These are phyloP conservation scores for Torulaspora indica DNA, from an alignment of 805 yeast genomes.

Conservation along the genomic window DNA sequence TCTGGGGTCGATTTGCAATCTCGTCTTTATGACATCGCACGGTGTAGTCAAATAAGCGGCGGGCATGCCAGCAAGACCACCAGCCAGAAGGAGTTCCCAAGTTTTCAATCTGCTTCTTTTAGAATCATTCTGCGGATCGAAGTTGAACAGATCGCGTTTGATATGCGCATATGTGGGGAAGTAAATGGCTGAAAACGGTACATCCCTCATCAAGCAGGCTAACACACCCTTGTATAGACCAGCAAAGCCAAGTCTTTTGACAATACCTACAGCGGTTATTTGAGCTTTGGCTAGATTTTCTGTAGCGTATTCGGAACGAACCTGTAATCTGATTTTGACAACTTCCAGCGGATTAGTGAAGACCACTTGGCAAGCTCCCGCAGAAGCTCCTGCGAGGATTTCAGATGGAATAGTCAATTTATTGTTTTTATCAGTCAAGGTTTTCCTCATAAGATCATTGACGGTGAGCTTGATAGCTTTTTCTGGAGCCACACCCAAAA, in stretches of 20 bases:
- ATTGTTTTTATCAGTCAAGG: conserved; percentile 50
- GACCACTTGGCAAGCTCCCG: conserved; percentile 94
- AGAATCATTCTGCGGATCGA: conserved; percentile 65
- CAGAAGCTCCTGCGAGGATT: conserved; percentile 82
- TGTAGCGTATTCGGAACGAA: conserved; percentile 67
- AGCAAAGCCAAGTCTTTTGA: conserved; percentile 68
- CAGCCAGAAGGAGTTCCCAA: conserved; percentile 79
- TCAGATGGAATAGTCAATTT: conserved; percentile 58
- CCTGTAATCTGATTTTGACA: conserved; percentile 90
- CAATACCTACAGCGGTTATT: conserved; percentile 51
- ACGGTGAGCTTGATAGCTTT: conserved; percentile 95
- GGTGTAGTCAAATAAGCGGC: conserved; percentile 97
- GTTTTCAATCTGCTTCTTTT: conserved; percentile 60
- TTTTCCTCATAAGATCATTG: conserved; percentile 77
- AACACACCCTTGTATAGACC: conserved; percentile 89
- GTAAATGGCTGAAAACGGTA: conserved; percentile 93
- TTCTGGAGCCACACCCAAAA: conserved; percentile 97
- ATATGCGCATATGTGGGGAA: conserved; percentile 96
- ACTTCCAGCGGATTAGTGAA: conserved; percentile 96
- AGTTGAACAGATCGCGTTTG: conserved; percentile 73
- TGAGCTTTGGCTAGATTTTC: conserved; percentile 37
- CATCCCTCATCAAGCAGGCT: conserved; percentile 91
- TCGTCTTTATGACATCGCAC: conserved; percentile 92
- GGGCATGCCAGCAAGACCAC: conserved; percentile 97
- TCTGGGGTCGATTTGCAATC: conserved; percentile 80